phyloP scores from a whole-genome alignment of 1,284 basidiomycete genomes.

The Coriolopsis trogii region DNA sequence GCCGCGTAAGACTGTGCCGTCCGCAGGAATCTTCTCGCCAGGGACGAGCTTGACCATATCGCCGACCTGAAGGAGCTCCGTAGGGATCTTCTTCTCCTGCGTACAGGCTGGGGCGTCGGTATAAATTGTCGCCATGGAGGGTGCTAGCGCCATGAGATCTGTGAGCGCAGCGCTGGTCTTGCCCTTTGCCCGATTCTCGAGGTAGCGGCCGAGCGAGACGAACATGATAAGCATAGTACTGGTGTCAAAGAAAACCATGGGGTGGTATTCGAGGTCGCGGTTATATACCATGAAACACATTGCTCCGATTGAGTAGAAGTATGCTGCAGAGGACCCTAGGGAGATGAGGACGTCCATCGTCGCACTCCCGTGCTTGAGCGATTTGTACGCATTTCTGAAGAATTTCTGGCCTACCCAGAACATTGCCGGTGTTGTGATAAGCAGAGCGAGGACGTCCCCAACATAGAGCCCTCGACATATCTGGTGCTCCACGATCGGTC shows the following conservation, averaged over 20 bases:
- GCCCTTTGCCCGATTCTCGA: conserved; percentile 97
- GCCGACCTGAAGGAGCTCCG: conserved; percentile 93
- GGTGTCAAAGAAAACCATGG: conserved; percentile 97
- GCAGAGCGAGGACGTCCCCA: conserved; percentile 80
- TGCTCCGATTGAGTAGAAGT: conserved; percentile 82
- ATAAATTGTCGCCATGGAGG: conserved; percentile 95
- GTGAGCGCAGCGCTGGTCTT: conserved; percentile 96
- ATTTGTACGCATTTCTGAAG: conserved; percentile 90
- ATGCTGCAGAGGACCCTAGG: conserved; percentile 93
- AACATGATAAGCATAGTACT: conserved; percentile 99
- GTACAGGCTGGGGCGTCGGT: conserved; percentile 79
- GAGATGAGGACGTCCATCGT: conserved; percentile 98
- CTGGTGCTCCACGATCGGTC: conserved; percentile 48
- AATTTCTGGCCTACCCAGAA: conserved; percentile 91
- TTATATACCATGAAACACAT: conserved; percentile 75
- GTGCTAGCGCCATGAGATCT: conserved; percentile 93
- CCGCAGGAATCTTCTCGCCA: conserved; percentile 96
- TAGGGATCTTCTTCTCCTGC: conserved; percentile 88
- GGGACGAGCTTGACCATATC: conserved; percentile 95
- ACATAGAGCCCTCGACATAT: conserved; percentile 76
- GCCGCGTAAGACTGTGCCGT: conserved; percentile 88
- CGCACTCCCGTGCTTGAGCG: conserved; percentile 85
- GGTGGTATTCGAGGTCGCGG: conserved; percentile 67
- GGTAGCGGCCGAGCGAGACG: conserved; percentile 92
- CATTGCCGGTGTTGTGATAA: conserved; percentile 92